Conservation (phyloP, 83 land plant genomes). For the Picea engelmannii region DNA sequence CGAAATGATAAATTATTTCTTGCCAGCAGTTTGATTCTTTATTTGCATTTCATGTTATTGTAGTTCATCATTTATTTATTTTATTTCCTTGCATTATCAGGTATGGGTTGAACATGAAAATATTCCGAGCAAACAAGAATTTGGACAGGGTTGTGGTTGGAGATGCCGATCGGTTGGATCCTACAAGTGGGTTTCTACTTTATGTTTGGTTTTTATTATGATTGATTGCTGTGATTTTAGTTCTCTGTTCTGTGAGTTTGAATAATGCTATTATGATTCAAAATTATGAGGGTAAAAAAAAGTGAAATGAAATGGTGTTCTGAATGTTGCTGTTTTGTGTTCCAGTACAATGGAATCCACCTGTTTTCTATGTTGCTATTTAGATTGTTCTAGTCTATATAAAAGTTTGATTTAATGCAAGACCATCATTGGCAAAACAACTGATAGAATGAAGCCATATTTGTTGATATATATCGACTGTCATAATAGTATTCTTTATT, state of each 20-base stretch:
- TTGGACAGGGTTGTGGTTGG: conserved; percentile 49
- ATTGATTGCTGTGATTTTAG: neutral
- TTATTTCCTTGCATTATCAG: conserved; percentile 27
- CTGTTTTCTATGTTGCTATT: no score
- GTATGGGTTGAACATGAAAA: conserved; percentile 43
- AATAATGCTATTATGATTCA: neutral
- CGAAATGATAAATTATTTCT: neutral
- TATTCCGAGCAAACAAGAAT: conserved; percentile 16
- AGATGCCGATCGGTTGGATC: conserved; percentile 71
- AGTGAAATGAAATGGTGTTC: neutral
- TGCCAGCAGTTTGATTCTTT: neutral
- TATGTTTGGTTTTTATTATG: neutral
- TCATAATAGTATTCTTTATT: no score
- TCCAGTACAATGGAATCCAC: neutral
- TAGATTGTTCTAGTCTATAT: neutral
- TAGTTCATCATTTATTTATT: neutral
- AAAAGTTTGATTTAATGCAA: neutral
- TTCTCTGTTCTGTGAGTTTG: neutral
- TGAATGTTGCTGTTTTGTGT: neutral
- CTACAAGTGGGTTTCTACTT: conserved; percentile 52
- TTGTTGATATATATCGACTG: no score
- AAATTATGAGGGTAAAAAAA: neutral
- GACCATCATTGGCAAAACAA: neutral
- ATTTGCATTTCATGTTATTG: neutral
- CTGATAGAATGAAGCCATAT: neutral